Conservation (phyloP, 73 alveolate genomes). For the Paramecium biaurelia region DNA sequence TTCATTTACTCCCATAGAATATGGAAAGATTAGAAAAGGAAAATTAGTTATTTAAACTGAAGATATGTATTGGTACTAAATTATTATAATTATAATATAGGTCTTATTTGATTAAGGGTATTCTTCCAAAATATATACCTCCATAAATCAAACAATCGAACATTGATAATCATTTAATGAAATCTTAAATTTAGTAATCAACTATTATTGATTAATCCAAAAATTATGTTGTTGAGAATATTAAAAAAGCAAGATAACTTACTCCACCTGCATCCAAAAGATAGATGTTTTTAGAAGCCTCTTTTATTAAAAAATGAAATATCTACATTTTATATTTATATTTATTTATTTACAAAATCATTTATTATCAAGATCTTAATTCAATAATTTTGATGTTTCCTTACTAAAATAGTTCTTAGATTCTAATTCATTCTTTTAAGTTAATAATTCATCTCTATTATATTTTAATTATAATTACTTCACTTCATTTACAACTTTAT, state of each 20-base stretch:
- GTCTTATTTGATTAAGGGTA: constrained; percentile 60
- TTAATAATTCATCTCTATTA: constrained; percentile 5
- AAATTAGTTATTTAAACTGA: constrained; percentile 94
- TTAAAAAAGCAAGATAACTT: neutral
- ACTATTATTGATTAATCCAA: neutral
- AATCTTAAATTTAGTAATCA: neutral
- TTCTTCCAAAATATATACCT: constrained; percentile 54
- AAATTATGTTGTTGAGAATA: constrained; percentile 18
- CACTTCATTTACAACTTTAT: neutral
- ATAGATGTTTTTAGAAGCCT: neutral
- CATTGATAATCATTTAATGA: constrained; percentile 9
- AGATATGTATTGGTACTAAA: constrained; percentile 92
- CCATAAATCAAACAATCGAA: constrained; percentile 45
- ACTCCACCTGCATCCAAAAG: neutral
- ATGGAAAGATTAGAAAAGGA: constrained; percentile 97
- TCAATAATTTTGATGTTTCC: constrained; percentile 31
- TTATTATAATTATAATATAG: neutral
- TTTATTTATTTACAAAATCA: neutral
- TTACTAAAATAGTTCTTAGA: constrained; percentile 36
- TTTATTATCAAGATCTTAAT: neutral
- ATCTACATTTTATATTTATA: neutral
- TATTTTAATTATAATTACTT: neutral
- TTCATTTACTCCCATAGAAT: constrained; percentile 96
- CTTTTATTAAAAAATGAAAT: constrained; percentile 5
- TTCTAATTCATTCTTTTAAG: constrained; percentile 34